Conservation (phyloP, 768 basidiomycete species). For the Porphyrellus cyaneotinctus region DNA sequence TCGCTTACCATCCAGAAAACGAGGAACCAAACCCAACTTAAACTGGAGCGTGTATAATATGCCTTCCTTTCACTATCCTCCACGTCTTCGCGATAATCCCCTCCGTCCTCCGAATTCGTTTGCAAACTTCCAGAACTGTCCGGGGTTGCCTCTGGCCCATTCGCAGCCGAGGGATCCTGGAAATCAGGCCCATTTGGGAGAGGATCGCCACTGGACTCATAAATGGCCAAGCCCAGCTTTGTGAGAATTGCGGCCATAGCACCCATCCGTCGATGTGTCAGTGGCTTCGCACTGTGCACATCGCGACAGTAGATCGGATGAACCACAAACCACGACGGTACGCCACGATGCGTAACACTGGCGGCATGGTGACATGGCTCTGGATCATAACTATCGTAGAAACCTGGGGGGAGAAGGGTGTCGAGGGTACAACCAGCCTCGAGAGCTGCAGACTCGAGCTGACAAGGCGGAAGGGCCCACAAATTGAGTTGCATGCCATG, state of each 20-base stretch:
- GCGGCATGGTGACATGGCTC: background rate
- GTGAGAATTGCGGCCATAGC: conserved; percentile 55
- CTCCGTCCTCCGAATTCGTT: conserved; percentile 5
- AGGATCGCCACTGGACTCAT: conserved; percentile 19
- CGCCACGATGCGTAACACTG: background rate
- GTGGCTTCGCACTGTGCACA: conserved; percentile 23
- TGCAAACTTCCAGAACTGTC: conserved; percentile 11
- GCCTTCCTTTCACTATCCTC: conserved; percentile 49
- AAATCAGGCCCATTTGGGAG: background rate
- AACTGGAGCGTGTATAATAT: conserved; percentile 49
- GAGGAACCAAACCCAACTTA: conserved; percentile 63
- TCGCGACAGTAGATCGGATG: conserved; percentile 20
- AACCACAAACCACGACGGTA: conserved; percentile 17
- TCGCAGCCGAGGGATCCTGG: background rate
- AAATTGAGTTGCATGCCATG: conserved; percentile 60
- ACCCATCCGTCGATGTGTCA: conserved; percentile 55
- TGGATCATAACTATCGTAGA: conserved; percentile 21
- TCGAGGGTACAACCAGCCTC: conserved; percentile 64
- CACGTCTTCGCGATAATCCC: conserved; percentile 19
- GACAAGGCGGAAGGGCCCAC: conserved; percentile 48
- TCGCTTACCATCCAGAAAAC: conserved; percentile 68
- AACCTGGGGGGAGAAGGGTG: conserved; percentile 43
- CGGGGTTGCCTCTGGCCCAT: background rate
- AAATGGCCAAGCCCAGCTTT: conserved; percentile 44
- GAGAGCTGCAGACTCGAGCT: conserved; percentile 59